These are phyloP conservation scores for Zygoascus ofunaensis DNA, from an alignment of 805 yeast genomes.

Conservation along the genomic window DNA sequence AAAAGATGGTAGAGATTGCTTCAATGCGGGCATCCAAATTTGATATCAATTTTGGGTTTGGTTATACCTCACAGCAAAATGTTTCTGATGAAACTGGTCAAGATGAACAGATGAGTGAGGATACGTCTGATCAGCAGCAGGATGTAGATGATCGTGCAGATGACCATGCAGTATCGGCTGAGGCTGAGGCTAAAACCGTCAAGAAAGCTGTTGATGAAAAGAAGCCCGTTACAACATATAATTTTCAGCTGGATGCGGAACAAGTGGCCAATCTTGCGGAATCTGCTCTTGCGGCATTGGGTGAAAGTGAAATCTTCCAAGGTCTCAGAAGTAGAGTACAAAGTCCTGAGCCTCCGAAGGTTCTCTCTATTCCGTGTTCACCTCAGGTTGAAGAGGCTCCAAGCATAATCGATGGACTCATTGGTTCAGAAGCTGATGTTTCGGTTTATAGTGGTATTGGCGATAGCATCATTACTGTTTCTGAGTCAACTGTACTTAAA, in stretches of 20 bases:
- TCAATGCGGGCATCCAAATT: conserved; percentile 2
- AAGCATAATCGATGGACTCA: not conserved
- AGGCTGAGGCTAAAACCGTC: no score
- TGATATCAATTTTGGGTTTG: conserved; percentile 9
- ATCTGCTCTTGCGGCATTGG: not conserved
- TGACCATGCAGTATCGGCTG: no score
- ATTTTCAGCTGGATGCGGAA: not conserved
- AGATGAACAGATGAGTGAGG: no score
- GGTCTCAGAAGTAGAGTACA: not conserved
- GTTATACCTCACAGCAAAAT: no score
- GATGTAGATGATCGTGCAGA: no score
- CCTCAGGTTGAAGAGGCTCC: not conserved
- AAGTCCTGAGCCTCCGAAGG: not conserved
- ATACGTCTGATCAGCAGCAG: no score
- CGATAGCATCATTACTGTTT: not conserved
- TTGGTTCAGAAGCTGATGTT: not conserved
- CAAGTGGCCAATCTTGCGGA: not conserved
- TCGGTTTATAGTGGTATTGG: not conserved
- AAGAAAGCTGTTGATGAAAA: not conserved
- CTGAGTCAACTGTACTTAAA: not conserved
- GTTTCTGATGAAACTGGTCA: not conserved
- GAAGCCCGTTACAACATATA: not conserved
- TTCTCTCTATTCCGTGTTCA: no score
- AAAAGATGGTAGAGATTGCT: conserved; percentile 5
- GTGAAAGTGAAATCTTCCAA: not conserved